Conservation (phyloP, 2,329 filamentous ascomycete genomes). For the Talaromyces marneffei region DNA sequence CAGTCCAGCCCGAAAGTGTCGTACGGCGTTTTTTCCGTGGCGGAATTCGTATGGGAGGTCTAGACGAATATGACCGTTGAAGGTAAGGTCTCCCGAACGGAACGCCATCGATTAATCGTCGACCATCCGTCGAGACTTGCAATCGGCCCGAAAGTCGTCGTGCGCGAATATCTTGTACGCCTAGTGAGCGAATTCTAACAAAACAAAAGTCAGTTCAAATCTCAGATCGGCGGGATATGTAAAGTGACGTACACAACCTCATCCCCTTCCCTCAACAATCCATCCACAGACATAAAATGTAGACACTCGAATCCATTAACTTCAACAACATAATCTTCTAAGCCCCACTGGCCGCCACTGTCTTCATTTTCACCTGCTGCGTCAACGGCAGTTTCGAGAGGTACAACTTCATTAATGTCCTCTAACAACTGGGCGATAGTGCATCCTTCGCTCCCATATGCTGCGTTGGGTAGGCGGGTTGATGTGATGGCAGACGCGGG, state of each 20-base stretch:
- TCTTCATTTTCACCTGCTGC: constrained; percentile 23
- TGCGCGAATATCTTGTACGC: constrained; percentile 66
- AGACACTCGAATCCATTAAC: constrained; percentile 79
- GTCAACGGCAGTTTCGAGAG: constrained; percentile 61
- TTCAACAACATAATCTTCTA: constrained; percentile 86
- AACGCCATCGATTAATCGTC: constrained; percentile 77
- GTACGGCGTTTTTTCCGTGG: constrained; percentile 62
- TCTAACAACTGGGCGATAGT: constrained; percentile 73
- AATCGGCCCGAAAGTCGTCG: constrained; percentile 69
- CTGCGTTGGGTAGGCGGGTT: constrained; percentile 30
- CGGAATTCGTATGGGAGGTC: constrained; percentile 66
- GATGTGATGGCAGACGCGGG: constrained; percentile 29
- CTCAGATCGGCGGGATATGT: background rate
- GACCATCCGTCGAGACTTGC: constrained; percentile 74
- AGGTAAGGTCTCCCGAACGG: constrained; percentile 73
- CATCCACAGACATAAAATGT: constrained; percentile 69
- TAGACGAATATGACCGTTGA: constrained; percentile 48
- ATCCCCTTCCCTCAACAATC: constrained; percentile 74
- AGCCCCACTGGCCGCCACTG: constrained; percentile 60
- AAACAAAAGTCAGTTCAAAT: background rate
- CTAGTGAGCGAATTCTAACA: constrained; percentile 69
- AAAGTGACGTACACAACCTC: constrained; percentile 62
- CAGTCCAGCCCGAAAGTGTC: constrained; percentile 25
- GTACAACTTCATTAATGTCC: constrained; percentile 71
- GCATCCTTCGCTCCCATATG: constrained; percentile 46